Evolutionary conservation across 345 rosid species (phyloP).

Genomic region (Luvunga scandens): DNA sequence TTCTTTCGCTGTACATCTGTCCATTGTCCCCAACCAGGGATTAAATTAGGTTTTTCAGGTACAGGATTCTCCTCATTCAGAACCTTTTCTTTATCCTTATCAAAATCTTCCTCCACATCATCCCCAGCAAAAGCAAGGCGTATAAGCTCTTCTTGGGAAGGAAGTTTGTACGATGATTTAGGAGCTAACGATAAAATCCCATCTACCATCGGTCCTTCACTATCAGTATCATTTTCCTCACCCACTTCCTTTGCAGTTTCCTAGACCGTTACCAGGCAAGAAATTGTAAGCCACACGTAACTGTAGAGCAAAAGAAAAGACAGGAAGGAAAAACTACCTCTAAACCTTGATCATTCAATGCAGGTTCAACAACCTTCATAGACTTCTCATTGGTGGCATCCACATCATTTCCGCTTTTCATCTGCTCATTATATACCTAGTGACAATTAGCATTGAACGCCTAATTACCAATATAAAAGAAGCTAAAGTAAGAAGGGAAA

Average conservation of each 20-base stretch:
- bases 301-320: not conserved
- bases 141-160: constrained; percentile 88
- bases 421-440: constrained; percentile 36
- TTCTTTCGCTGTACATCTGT: constrained; percentile 65
- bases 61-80: constrained; percentile 75
- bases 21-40: constrained; percentile 99
- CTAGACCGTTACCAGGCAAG: constrained; percentile 10
- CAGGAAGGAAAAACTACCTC: constrained; percentile 35
- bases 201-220: constrained; percentile 74
- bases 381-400: constrained; percentile 30
- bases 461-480: constrained; percentile 2
- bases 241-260: constrained; percentile 35
- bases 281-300: constrained; percentile 5
- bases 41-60: constrained; percentile 71
- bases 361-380: constrained; percentile 24
- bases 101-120: constrained; percentile 79
- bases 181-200: constrained; percentile 59
- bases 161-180: constrained; percentile 55
- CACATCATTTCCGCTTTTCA: constrained; percentile 37
- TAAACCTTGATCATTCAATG: constrained; percentile 27
- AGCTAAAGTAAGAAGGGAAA: constrained; percentile 1
- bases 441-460: not conserved
- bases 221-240: constrained; percentile 65
- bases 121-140: constrained; percentile 91
- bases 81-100: constrained; percentile 61